Evolutionary conservation across 2,329 filamentous ascomycete species (phyloP), one percentile per base, ranked within the genome.

Genomic region (Hymenoscyphus salicellus): DNA sequence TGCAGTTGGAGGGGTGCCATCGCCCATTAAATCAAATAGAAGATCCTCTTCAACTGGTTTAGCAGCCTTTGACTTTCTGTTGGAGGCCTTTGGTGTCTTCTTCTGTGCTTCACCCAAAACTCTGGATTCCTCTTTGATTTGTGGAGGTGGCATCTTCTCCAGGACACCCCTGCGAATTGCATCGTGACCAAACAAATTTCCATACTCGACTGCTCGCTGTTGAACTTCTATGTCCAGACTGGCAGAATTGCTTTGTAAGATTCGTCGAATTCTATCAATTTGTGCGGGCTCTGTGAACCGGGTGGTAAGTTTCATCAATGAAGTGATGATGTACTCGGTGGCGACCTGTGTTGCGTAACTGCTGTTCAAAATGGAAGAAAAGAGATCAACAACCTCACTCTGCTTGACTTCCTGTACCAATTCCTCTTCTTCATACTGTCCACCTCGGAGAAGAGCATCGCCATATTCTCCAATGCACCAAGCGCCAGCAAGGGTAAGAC

Each of bases 401-500:
- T 98, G 92, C 75, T 90, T 91, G 66, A 99, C 90, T 72, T 84
- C 83, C 66, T 83, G 80, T 14, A 96, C 92, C 33, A 96, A 82
- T 73, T 97, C 94, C 76, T 96, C 93, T 75, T 97, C 93, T 77
- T 98, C 94, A 71, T 96, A 97, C 72, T 95, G 90, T 0, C 93
- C 93, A 41, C 93, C 93, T 66, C 86, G 86, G 41, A 99, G 83
- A n/a, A 99, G 83, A 23, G 90, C 86, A 77, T 99, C 95, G 14
- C 92, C 94, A 74, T 93, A 99, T 79, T 99, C 95, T 74, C 96
- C 95, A 76, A 99, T 97, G 62, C 95, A 96, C 95, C 95, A 99
- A 6, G 95, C 90, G 43, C 92, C 95, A 59, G 94, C 93, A 68
- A 98, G 85, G 8, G 93, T 97, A 68, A 99, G 80, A 69, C 93